Conservation (phyloP, 1,284 basidiomycete genomes). For the Melampsora americana region DNA sequence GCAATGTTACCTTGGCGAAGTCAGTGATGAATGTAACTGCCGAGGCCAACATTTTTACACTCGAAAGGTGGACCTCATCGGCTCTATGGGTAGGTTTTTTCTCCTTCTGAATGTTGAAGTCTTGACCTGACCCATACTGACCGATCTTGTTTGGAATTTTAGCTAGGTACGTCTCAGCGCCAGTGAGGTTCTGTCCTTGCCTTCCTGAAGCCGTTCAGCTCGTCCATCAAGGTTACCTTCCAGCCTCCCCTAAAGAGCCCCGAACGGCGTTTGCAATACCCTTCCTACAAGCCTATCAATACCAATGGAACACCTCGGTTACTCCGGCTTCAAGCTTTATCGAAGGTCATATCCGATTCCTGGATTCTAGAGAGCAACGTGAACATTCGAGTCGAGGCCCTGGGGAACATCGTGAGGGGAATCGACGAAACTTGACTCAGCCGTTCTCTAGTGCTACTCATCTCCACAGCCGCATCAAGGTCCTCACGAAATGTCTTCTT, state of each 20-base stretch:
- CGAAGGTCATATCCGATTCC: not conserved
- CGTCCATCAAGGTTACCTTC: constrained; percentile 13
- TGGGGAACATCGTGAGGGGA: too few relatives aligned
- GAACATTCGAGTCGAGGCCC: not conserved
- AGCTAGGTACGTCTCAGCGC: too few relatives aligned
- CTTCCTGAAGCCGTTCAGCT: constrained; percentile 12
- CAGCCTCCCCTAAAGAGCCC: not conserved
- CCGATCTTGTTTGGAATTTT: too few relatives aligned
- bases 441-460: constrained; percentile 8
- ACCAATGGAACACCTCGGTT: constrained; percentile 1
- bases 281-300: constrained; percentile 1
- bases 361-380: not conserved
- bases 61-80: too few relatives aligned
- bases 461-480: not conserved
- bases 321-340: not conserved
- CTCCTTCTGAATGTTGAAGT: too few relatives aligned
- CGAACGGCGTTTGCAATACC: not conserved
- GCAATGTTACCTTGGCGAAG: too few relatives aligned
- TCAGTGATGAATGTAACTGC: too few relatives aligned
- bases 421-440: not conserved
- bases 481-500: not conserved
- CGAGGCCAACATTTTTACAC: too few relatives aligned
- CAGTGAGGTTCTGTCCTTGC: constrained; percentile 6
- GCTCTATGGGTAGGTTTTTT: too few relatives aligned
- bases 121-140: too few relatives aligned